A percentile compares a stretch with the other conserved stretches of the same genome.
Evolutionary conservation across 2,329 filamentous ascomycete genomes (phyloP).

Genomic region (Leptographium lundbergii): DNA sequence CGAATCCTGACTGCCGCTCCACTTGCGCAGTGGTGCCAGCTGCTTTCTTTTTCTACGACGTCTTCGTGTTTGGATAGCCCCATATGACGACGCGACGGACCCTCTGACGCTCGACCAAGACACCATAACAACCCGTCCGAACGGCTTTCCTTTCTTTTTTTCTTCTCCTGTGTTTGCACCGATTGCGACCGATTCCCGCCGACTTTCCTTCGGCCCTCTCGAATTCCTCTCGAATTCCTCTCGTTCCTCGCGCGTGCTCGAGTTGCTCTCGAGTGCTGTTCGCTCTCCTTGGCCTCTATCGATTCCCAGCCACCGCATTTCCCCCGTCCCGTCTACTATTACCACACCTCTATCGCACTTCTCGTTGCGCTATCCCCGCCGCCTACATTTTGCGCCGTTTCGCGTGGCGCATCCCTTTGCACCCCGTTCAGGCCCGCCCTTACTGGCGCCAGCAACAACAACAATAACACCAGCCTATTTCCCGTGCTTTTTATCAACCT

Average conservation of each 20-base stretch:
- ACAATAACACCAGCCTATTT: no score
- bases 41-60: not conserved
- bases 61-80: not conserved
- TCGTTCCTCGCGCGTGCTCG: not conserved
- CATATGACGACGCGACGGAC: constrained; percentile 1
- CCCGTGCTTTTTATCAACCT: not conserved
- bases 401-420: not conserved
- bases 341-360: not conserved
- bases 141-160: not conserved
- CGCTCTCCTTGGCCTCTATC: not conserved
- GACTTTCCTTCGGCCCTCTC: no score
- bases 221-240: not conserved
- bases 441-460: not conserved
- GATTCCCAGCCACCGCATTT: constrained; percentile 12
- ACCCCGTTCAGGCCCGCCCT: not conserved
- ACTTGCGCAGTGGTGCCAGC: not conserved
- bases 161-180: not conserved
- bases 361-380: not conserved
- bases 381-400: no score
- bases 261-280: not conserved
- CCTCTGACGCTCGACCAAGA: not conserved
- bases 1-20: not conserved
- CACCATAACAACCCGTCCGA: not conserved
- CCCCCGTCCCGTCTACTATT: not conserved
- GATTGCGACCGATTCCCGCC: not conserved